phyloP scores from a whole-genome alignment of 1,284 basidiomycete genomes.

The Ganoderma lingzhi region DNA sequence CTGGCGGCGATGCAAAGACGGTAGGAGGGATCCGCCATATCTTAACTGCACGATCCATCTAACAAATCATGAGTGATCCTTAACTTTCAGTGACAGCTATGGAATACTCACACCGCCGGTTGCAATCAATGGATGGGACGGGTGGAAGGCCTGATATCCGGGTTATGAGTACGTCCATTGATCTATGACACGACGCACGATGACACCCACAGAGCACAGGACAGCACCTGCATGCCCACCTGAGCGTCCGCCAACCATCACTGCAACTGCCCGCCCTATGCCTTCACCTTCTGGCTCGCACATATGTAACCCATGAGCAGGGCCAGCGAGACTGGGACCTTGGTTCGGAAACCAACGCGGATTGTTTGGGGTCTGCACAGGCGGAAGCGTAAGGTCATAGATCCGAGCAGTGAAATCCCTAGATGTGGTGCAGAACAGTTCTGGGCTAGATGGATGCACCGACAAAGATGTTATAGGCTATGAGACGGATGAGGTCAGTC shows the following conservation, averaged over 20 bases:
- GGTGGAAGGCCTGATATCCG: conserved; percentile 66
- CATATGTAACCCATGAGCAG: conserved; percentile 73
- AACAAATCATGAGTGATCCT: conserved; percentile 20
- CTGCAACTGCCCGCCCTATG: conserved; percentile 65
- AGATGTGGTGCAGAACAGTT: conserved; percentile 73
- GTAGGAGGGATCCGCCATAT: conserved; percentile 64
- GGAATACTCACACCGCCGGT: conserved; percentile 70
- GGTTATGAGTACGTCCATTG: neutral
- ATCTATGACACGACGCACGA: neutral
- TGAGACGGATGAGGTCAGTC: conserved; percentile 13
- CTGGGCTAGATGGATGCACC: conserved; percentile 63
- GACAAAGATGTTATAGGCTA: conserved; percentile 74
- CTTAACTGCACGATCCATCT: conserved; percentile 78
- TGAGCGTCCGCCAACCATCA: conserved; percentile 72
- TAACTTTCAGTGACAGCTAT: conserved; percentile 8
- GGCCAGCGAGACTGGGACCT: conserved; percentile 61
- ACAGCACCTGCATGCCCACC: conserved; percentile 78
- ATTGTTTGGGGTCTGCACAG: conserved; percentile 51
- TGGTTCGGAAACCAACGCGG: conserved; percentile 63
- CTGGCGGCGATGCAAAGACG: conserved; percentile 31
- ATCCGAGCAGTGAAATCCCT: conserved; percentile 71
- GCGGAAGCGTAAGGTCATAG: conserved; percentile 58
- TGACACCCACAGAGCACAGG: conserved; percentile 60
- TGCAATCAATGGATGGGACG: conserved; percentile 65
- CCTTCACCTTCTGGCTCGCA: conserved; percentile 66